Evolutionary conservation across 208 protist genomes (phyloP).

Genomic region (Spongospora subterranea): DNA sequence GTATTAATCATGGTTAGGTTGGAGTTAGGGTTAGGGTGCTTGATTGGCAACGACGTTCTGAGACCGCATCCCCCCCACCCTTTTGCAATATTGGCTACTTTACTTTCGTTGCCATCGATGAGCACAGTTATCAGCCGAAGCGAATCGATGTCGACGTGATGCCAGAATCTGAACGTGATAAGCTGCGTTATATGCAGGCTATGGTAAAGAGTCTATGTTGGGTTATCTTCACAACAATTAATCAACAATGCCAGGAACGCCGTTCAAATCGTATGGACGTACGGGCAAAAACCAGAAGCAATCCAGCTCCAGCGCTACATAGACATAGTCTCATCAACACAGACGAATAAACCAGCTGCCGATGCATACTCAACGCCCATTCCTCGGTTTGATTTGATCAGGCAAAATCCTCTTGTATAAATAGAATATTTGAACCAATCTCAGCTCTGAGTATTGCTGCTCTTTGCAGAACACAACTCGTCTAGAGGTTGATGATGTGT

Average conservation of each 20-base stretch:
- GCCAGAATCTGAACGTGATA: neutral
- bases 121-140: neutral
- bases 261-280: neutral
- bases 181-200: constrained; percentile 43
- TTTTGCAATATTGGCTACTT: constrained; percentile 16
- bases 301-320: neutral
- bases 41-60: neutral
- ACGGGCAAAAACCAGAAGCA: neutral
- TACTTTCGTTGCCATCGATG: constrained; percentile 25
- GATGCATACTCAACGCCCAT: too few species aligned
- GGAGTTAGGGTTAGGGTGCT: neutral
- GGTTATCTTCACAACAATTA: too few species aligned
- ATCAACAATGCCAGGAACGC: neutral
- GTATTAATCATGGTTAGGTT: neutral
- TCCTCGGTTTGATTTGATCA: too few species aligned
- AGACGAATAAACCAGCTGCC: too few species aligned
- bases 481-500: too few species aligned
- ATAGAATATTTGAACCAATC: too few species aligned
- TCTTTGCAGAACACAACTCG: too few species aligned
- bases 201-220: neutral
- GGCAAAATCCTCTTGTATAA: too few species aligned
- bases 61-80: neutral
- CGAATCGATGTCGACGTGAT: neutral
- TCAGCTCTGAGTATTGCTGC: too few species aligned
- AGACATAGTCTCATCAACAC: neutral